phyloP scores from a whole-genome alignment of 768 basidiomycete species.

The Lactifluus pinguis region DNA sequence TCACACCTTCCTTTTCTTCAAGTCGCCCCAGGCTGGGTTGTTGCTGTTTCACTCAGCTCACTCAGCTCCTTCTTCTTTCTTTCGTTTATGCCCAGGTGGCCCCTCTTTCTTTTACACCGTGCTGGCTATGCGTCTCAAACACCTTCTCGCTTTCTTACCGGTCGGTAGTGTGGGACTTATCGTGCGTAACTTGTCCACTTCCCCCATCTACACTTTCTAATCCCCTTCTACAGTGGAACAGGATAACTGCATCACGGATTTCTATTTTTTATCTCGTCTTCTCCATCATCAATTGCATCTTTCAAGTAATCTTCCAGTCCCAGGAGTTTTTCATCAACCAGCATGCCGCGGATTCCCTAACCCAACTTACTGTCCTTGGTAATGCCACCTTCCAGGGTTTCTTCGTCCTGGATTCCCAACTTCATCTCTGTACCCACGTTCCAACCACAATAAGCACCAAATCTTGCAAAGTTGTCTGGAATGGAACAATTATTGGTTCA shows the following conservation, averaged over 20 bases:
- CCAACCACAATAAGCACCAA: conserved; percentile 29
- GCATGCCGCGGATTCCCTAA: conserved; percentile 44
- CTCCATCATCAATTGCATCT: conserved; percentile 52
- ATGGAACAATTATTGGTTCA: conserved; percentile 25
- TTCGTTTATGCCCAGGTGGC: conserved; percentile 37
- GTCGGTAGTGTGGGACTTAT: conserved; percentile 37
- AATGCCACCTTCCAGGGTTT: conserved; percentile 41
- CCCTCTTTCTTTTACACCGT: conserved; percentile 21
- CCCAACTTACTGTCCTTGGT: conserved; percentile 41
- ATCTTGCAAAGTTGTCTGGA: conserved; percentile 51
- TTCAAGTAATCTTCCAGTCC: conserved; percentile 63
- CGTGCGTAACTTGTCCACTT: conserved; percentile 30
- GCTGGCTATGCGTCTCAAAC: conserved; percentile 32
- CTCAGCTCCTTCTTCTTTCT: conserved; percentile 21
- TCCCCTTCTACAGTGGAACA: conserved; percentile 43
- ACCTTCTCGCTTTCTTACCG: conserved; percentile 31
- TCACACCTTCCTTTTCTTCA: neutral
- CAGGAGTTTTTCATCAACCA: conserved; percentile 59
- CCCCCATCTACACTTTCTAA: neutral
- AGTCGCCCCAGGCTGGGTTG: conserved; percentile 18
- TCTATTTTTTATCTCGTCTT: conserved; percentile 60
- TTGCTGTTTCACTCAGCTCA: neutral
- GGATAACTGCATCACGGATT: conserved; percentile 58
- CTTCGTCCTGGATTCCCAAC: conserved; percentile 41
- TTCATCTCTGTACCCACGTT: conserved; percentile 51